These are phyloP conservation scores for Naematelia aurantialba DNA, from an alignment of 768 basidiomycete species.

Conservation along the genomic window DNA sequence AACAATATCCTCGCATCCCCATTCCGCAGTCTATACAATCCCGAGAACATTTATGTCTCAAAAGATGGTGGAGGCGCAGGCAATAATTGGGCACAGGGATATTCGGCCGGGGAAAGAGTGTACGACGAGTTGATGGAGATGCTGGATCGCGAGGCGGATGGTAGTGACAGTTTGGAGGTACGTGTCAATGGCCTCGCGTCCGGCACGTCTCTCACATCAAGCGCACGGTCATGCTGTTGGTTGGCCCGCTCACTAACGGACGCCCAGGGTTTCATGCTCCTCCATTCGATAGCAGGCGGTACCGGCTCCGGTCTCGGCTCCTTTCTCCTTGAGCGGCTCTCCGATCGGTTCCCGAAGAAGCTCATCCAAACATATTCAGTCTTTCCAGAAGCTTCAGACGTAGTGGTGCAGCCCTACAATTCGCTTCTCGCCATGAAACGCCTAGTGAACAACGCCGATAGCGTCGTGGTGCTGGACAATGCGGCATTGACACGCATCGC, in stretches of 20 bases:
- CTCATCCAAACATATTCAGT: constrained; percentile 98
- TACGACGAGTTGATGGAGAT: constrained; percentile 99
- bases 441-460: constrained; percentile 91
- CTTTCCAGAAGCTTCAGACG: constrained; percentile 86
- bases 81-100: constrained; percentile 98
- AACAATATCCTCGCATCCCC: constrained; percentile 87
- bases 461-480: constrained; percentile 95
- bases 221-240: neutral
- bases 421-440: constrained; percentile 88
- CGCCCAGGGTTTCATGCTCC: constrained; percentile 89
- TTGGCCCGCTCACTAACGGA: neutral
- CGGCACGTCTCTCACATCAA: neutral
- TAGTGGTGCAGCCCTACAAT: constrained; percentile 98
- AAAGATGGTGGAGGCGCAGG: constrained; percentile 99
- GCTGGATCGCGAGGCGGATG: constrained; percentile 96
- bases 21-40: constrained; percentile 87
- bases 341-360: constrained; percentile 98
- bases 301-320: constrained; percentile 98
- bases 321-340: constrained; percentile 91
- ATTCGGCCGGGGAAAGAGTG: constrained; percentile 78
- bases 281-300: constrained; percentile 98
- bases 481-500: constrained; percentile 88
- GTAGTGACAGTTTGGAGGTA: constrained; percentile 93
- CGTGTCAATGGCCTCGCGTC: constrained; percentile 18
- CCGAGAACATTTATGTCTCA: constrained; percentile 93